Evolutionary conservation across 2,329 filamentous ascomycete genomes (phyloP), one percentile per base, ranked within the genome.

Genomic region (Penicillium sp.): DNA sequence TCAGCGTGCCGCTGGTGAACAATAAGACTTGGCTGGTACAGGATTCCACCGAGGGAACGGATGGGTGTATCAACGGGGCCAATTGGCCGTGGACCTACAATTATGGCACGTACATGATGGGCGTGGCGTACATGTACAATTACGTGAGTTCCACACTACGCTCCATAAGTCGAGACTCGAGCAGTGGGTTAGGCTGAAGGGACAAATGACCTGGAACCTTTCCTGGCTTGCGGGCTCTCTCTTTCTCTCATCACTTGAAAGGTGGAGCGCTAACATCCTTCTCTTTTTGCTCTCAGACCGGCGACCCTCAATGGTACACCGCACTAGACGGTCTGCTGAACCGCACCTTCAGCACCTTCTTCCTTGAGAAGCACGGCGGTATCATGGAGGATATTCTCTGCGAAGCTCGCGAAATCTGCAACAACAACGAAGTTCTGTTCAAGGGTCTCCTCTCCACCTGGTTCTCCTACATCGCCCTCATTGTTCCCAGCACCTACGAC

Each of bases 361-460:
- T 83, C 68, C 73, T 73, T n/a, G 43, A 66, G 28, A 49, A 66
- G 13, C 61, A 8, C 35, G 43, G 43, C 11, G 38, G 64, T 33
- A 62, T 63, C 42, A 64, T 79, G 26, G 75, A 76, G 46, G 74
- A 84, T 54, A 80, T 84, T 51, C 80, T 71, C 53, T 55, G 53
- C 32, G 53, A 55, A 36, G 42, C 51, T 1, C 35, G 33, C 5
- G 44, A 50, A 33, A 47, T 42, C 26, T 91, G 88, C 72, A 83
- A 83, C 49, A 75, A 79, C 49, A 87, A 90, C 61, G 85, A 89
- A 75, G 68, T 81, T 49, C 80, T 81, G 1, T 90, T 85, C 77
- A 88, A 88, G 67, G 84, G 84, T 35, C 83, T 84, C 49, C 72
- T 87, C 13, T 76, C 82, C 56, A 78, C 82, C 36, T 86, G 83